These are phyloP conservation scores for Laguncularia racemosa DNA, from an alignment of 345 rosid genomes.

Conservation along the genomic window DNA sequence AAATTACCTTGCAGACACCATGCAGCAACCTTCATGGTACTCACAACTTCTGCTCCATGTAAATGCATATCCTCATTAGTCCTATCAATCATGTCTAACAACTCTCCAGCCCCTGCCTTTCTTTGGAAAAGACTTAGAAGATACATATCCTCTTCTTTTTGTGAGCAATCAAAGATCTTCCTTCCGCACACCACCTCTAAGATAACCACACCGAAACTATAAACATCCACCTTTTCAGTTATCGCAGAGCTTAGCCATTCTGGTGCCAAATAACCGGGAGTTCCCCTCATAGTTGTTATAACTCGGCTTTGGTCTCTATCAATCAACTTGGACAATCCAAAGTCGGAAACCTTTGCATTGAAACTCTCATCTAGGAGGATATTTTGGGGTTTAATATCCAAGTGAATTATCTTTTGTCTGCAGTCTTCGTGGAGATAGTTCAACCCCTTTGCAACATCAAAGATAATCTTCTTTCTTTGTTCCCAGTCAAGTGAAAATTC, in stretches of 20 bases:
- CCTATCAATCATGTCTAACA: slow-evolving; percentile 14
- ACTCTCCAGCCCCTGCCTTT: slow-evolving; percentile 9
- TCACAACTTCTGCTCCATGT: slow-evolving; percentile 7
- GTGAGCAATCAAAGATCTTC: slow-evolving; percentile 14
- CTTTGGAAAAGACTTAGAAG: slow-evolving; percentile 14
- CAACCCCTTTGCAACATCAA: slow-evolving; percentile 29
- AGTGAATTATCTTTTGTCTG: slow-evolving; percentile 16
- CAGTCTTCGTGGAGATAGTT: slow-evolving; percentile 31
- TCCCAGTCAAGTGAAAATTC: slow-evolving; percentile 18
- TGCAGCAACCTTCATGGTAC: slow-evolving; percentile 24
- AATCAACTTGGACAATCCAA: slow-evolving; percentile 17
- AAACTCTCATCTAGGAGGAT: slow-evolving; percentile 9
- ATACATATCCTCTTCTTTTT: slow-evolving; percentile 15
- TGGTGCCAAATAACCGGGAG: slow-evolving; percentile 18
- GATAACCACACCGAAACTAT: slow-evolving; percentile 27
- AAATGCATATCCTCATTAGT: slow-evolving; percentile 15
- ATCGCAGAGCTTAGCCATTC: slow-evolving; percentile 12
- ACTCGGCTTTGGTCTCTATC: slow-evolving; percentile 11
- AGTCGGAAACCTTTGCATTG: slow-evolving; percentile 8
- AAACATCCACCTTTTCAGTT: slow-evolving; percentile 16
- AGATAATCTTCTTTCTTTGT: slow-evolving; percentile 22
- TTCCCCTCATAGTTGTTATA: slow-evolving; percentile 11
- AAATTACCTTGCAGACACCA: slow-evolving; percentile 34
- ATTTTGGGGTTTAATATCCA: slow-evolving; percentile 15
- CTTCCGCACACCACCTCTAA: slow-evolving; percentile 22